Evolutionary conservation across 192 early-diverging fungal species (phyloP).

Genomic region (Coemansia brasiliensis): DNA sequence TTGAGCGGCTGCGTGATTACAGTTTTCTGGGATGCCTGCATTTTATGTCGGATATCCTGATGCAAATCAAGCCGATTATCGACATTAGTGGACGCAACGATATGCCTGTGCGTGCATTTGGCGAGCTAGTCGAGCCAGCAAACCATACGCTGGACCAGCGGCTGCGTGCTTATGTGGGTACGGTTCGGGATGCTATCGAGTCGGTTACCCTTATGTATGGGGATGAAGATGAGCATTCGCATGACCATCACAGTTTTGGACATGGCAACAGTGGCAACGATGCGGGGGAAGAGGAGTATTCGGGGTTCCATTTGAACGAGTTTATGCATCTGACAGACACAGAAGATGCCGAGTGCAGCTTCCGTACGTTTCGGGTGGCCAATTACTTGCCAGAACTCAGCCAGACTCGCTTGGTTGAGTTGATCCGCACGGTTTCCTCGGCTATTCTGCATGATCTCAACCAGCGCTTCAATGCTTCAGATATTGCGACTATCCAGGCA

Average conservation of each 20-base stretch:
- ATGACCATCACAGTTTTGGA: constrained; percentile 9
- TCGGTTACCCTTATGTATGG: constrained; percentile 51
- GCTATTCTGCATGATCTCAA: constrained; percentile 41
- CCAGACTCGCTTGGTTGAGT: constrained; percentile 34
- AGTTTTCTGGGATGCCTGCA: constrained; percentile 49
- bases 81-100: constrained; percentile 28
- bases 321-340: constrained; percentile 48
- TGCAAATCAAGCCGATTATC: constrained; percentile 44
- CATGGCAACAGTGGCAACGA: background rate
- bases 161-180: constrained; percentile 35
- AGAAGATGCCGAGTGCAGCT: constrained; percentile 17
- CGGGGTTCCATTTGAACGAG: constrained; percentile 49
- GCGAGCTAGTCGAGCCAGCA: constrained; percentile 17
- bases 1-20: constrained; percentile 43
- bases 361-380: constrained; percentile 32
- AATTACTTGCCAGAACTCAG: constrained; percentile 28
- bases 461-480: constrained; percentile 27
- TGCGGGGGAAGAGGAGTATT: constrained; percentile 27
- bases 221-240: constrained; percentile 24
- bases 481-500: constrained; percentile 36
- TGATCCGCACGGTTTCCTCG: constrained; percentile 46
- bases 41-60: constrained; percentile 48
- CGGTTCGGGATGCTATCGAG: constrained; percentile 40
- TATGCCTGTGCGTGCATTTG: constrained; percentile 32
- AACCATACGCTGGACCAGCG: constrained; percentile 41